Evolutionary conservation across 1,139 yeast species (phyloP).

Genomic region (Neolecta irregularis): DNA sequence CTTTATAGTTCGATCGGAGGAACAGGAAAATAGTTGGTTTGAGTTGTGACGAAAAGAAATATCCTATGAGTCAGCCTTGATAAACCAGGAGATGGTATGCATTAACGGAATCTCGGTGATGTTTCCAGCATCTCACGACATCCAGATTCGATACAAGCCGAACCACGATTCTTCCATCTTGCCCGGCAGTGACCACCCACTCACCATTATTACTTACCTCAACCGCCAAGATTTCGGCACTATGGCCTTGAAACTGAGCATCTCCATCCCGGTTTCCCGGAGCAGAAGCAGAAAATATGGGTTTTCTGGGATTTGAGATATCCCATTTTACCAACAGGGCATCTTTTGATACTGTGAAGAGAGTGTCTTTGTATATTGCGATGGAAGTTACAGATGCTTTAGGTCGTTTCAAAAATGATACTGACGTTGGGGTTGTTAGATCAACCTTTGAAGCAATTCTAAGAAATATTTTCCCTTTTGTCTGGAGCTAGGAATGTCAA

Average conservation of each 20-base stretch:
- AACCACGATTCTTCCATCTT: slow-evolving; percentile 60
- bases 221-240: slow-evolving; percentile 56
- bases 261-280: slow-evolving; percentile 23
- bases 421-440: not conserved
- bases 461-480: slow-evolving; percentile 11
- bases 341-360: slow-evolving; percentile 77
- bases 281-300: slow-evolving; percentile 31
- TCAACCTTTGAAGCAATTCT: slow-evolving; percentile 4
- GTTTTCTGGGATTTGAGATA: slow-evolving; percentile 37
- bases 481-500: slow-evolving; percentile 43
- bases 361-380: slow-evolving; percentile 39
- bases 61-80: slow-evolving; percentile 22
- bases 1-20: slow-evolving; percentile 81
- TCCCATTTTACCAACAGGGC: slow-evolving; percentile 69
- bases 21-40: slow-evolving; percentile 80
- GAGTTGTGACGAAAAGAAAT: slow-evolving; percentile 63
- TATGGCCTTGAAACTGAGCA: slow-evolving; percentile 42
- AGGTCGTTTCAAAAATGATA: slow-evolving; percentile 32
- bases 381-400: slow-evolving; percentile 20
- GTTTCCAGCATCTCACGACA: slow-evolving; percentile 58
- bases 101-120: slow-evolving; percentile 53
- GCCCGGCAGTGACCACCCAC: slow-evolving; percentile 80
- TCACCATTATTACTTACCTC: slow-evolving; percentile 82
- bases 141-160: slow-evolving; percentile 74
- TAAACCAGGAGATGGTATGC: not conserved